Evolutionary conservation across 2,329 filamentous ascomycete genomes (phyloP).

Genomic region (Sporothrix brunneoviolacea): DNA sequence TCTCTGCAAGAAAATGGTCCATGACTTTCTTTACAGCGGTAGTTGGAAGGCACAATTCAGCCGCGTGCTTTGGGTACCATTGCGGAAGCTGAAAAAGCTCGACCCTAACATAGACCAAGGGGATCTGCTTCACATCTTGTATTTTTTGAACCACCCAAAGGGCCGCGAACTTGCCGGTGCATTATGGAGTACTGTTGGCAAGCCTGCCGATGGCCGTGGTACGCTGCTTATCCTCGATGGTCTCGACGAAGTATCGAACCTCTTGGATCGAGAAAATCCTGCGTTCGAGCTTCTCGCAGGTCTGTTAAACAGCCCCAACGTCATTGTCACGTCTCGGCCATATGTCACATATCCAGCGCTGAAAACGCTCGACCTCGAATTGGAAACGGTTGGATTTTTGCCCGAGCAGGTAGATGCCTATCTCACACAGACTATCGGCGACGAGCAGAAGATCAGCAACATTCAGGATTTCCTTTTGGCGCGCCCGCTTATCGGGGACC

Average conservation of each 20-base stretch:
- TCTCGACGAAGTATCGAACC: conserved; percentile 37
- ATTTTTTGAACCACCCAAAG: no score
- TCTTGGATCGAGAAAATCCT: conserved; percentile 12
- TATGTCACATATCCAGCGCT: conserved; percentile 15
- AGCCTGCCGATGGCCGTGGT: no score
- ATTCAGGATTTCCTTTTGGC: conserved; percentile 28
- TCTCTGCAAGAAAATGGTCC: conserved; percentile 35
- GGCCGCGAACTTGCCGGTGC: no score
- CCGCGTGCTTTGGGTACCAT: conserved; percentile 33
- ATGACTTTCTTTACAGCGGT: conserved; percentile 25
- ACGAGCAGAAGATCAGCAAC: no score
- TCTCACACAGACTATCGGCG: no score
- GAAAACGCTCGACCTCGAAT: conserved; percentile 27
- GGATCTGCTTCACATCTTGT: no score
- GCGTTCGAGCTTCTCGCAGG: conserved; percentile 22
- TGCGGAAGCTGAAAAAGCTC: conserved; percentile 31
- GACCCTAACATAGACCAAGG: no score
- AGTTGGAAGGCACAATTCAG: conserved; percentile 27
- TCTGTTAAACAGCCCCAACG: conserved; percentile 28
- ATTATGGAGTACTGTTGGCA: no score
- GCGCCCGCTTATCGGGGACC: conserved; percentile 27
- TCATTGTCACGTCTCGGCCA: conserved; percentile 36
- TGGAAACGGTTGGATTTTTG: conserved; percentile 35
- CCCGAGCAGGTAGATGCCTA: conserved; percentile 30
- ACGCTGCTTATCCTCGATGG: conserved; percentile 37